Base-by-base conservation (phyloP, 1,139 yeast species). In the Candida buenavistaensis region DNA sequence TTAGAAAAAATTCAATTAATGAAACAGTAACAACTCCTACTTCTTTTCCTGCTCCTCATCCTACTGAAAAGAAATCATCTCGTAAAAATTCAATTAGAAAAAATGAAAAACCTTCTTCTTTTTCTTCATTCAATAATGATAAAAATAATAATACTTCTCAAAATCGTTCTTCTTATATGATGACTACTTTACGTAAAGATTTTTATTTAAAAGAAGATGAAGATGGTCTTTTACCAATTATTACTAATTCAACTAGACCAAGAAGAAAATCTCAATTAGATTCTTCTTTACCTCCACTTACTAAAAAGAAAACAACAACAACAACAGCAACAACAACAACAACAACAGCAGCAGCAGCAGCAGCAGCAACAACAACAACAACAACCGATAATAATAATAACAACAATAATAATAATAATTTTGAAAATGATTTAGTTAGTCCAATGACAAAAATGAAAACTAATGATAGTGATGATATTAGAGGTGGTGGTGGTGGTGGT, bases 371-470 rank as follows among this genome's bases (percentile, higher is more conserved):
- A 7, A 41, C 23, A 35, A 35, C 26, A 36, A 39, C 24, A 36
- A 55, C 3, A 49, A 51, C 33, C n/a, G n/a, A n/a, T n/a, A n/a
- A n/a, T n/a, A n/a, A n/a, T n/a, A 53, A 54, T 32, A 26, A 36
- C 35, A 7, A 41, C 23, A 35, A 35, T 25, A 36, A 39, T 26
- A 36, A 55, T 3, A 49, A 51, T 33, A 53, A 54, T 32, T 48
- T 59, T 23, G 62, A 55, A 28, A 49, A 52, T 16, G 70, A 64
- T 36, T 41, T 58, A 35, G 55, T 55, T 11, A 54, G 63, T 11
- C 67, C 68, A 5, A 51, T 66, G 62, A 53, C 50, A 33, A 59
- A 51, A 40, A 44, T 50, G 23, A 59, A 51, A 38, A 62, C 71
- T 16, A 64, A 60, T 41, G 72, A 65, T 26, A 61, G 66, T 26